These are phyloP conservation scores for Scheffersomyces stambukii DNA, from an alignment of 1,139 yeast species.

Conservation along the genomic window DNA sequence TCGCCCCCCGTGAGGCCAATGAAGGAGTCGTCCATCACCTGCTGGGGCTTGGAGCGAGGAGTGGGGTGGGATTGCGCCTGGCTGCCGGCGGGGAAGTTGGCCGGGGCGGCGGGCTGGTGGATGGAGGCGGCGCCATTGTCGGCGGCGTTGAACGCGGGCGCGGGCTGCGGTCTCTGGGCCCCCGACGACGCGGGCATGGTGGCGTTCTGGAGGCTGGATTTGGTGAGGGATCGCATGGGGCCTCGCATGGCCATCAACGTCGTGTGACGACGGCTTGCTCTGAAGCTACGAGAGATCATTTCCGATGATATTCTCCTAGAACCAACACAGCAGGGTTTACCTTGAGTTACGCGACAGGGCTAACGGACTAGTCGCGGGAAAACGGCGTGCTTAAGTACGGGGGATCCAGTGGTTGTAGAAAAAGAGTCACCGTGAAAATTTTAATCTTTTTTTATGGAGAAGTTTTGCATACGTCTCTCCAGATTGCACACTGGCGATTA, in stretches of 20 bases:
- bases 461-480: no score
- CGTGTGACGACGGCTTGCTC: constrained; percentile 7
- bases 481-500: no score
- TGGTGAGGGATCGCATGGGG: constrained; percentile 27
- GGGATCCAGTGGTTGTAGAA: neutral
- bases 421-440: neutral
- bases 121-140: constrained; percentile 12
- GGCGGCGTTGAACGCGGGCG: constrained; percentile 37
- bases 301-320: constrained; percentile 2
- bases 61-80: constrained; percentile 3
- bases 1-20: constrained; percentile 97
- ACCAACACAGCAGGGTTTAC: neutral
- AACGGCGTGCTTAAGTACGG: neutral
- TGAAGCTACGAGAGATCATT: constrained; percentile 12
- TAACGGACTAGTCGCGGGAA: no score
- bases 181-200: constrained; percentile 18
- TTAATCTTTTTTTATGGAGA: constrained; percentile 1
- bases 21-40: constrained; percentile 72
- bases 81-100: constrained; percentile 10
- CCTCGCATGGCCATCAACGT: constrained; percentile 6
- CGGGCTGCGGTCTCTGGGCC: constrained; percentile 30
- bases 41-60: constrained; percentile 7
- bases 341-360: neutral
- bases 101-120: constrained; percentile 21
- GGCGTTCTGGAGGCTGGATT: constrained; percentile 30